Conservation (phyloP, 108 stramenopile species). For the Schizochytrium sp. region DNA sequence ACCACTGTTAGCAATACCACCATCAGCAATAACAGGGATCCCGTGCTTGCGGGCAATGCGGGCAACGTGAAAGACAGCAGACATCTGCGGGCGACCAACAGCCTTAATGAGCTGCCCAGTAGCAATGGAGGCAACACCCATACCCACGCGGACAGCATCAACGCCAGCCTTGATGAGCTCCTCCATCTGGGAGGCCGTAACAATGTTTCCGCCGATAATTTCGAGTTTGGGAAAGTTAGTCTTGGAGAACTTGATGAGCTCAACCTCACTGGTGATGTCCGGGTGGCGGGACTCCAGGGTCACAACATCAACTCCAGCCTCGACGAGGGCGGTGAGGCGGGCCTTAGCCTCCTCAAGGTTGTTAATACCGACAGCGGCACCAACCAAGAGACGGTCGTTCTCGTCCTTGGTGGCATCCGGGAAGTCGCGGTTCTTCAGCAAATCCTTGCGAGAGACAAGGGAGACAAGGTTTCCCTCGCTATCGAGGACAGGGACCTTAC, state of each 20-base stretch:
- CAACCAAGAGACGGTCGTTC: slow-evolving; percentile 95
- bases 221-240: slow-evolving; percentile 85
- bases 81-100: slow-evolving; percentile 98
- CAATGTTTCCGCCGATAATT: slow-evolving; percentile 99
- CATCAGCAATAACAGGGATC: slow-evolving; percentile 97
- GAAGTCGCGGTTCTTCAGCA: slow-evolving; percentile 97
- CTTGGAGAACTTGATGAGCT: slow-evolving; percentile 93
- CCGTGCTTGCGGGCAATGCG: slow-evolving; percentile 89
- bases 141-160: slow-evolving; percentile 98
- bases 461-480: slow-evolving; percentile 94
- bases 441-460: slow-evolving; percentile 96
- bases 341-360: slow-evolving; percentile 87
- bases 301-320: slow-evolving; percentile 99
- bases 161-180: slow-evolving; percentile 97
- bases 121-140: slow-evolving; percentile 99
- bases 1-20: slow-evolving; percentile 96
- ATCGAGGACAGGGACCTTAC: slow-evolving; percentile 96
- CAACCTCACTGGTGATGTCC: slow-evolving; percentile 95
- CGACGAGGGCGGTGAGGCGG: slow-evolving; percentile 87
- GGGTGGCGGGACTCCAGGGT: slow-evolving; percentile 99
- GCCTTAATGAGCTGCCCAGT: slow-evolving; percentile 99
- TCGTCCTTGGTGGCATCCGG: slow-evolving; percentile 92
- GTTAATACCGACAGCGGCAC: slow-evolving; percentile 97
- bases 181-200: slow-evolving; percentile 93
- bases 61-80: slow-evolving; percentile 96